These are phyloP conservation scores for Pseudozyma sp. DNA, from an alignment of 1,284 basidiomycete species.

Conservation along the genomic window DNA sequence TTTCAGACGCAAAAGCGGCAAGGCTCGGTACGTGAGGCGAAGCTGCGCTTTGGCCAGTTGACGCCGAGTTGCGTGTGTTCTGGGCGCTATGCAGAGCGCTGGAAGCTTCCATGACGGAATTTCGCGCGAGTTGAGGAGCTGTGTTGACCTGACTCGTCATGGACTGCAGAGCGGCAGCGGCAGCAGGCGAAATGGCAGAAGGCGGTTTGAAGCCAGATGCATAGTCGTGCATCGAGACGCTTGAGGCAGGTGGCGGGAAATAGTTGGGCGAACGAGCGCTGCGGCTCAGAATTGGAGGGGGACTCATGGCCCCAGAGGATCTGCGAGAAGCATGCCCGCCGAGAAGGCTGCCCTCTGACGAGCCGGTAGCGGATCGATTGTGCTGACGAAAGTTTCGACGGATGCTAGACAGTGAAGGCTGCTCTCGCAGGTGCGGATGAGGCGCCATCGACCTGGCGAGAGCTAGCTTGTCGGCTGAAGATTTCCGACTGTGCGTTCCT, in stretches of 20 bases:
- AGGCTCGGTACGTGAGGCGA: constrained; percentile 23
- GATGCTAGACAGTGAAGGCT: constrained; percentile 37
- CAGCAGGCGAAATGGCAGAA: constrained; percentile 43
- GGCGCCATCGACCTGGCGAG: constrained; percentile 29
- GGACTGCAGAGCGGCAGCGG: constrained; percentile 36
- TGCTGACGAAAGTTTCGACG: constrained; percentile 43
- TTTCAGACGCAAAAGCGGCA: constrained; percentile 24
- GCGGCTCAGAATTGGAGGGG: constrained; percentile 38
- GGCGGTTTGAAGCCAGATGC: constrained; percentile 51
- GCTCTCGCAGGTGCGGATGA: constrained; percentile 35
- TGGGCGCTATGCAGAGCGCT: constrained; percentile 29
- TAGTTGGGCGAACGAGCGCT: constrained; percentile 58
- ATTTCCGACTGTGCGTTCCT: constrained; percentile 36
- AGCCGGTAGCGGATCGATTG: constrained; percentile 33
- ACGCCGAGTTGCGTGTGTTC: constrained; percentile 38
- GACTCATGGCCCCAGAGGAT: constrained; percentile 43
- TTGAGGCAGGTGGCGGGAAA: constrained; percentile 46
- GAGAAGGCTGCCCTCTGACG: constrained; percentile 41
- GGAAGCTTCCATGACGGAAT: constrained; percentile 30
- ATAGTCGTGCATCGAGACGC: constrained; percentile 37
- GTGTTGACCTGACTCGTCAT: constrained; percentile 24
- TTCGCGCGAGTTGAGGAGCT: constrained; percentile 13
- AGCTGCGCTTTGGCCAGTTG: constrained; percentile 16
- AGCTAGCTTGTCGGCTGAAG: constrained; percentile 38
- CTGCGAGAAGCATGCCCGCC: constrained; percentile 30